Base-by-base conservation (phyloP, 208 protist genomes). In the Crithidia bombi region DNA sequence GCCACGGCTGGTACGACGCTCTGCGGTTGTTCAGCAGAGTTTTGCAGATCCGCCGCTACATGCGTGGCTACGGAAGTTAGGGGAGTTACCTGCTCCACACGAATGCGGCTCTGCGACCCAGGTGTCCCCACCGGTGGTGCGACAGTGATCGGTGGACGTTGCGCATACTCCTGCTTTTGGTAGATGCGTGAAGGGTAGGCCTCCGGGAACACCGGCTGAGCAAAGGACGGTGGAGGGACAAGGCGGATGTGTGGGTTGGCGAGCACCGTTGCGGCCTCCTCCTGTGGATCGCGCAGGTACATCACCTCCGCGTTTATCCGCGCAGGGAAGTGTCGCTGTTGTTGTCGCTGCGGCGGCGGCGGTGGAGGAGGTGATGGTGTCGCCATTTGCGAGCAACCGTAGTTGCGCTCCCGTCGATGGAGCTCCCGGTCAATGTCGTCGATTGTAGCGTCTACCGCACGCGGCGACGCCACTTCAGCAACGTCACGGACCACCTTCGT, bases 401-500 rank as follows among this genome's bases (percentile, higher is more conserved):
- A 38, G 5, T 26, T 54, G 17, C 30, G 33, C 33, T 62, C 57
- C 0, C 61, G 69, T 28, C 69, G 58, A 2, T 17, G 49, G 39
- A 67, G 51, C 43, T 67, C 69, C 10, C 14, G 10, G 28, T 75
- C 69, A 21, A 67, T 63, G 41, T 57, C 38, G 41, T 47, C 21
- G 4, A 68, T 51, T 4, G 69, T 75, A 17, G 61, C 49, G 17
- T 75, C 52, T 43, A 56, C 57, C 28, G 36, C 35, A 28, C 11
- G 12, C 30, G 33, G 33, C 15, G 54, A 28, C 39, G 26, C 7
- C 11, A 36, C n/a, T 2, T 4, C 23, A 10, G 2, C 33, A 44
- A 38, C n/a, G 14, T 7, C 33, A 26, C n/a, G 3, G 19, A 21
- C 5, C 11, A 32, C 12, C 50, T 1, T 12, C 50, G 1, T 14